These are phyloP conservation scores for Nakataea oryzae DNA, from an alignment of 2,329 filamentous ascomycete genomes.

Conservation along the genomic window DNA sequence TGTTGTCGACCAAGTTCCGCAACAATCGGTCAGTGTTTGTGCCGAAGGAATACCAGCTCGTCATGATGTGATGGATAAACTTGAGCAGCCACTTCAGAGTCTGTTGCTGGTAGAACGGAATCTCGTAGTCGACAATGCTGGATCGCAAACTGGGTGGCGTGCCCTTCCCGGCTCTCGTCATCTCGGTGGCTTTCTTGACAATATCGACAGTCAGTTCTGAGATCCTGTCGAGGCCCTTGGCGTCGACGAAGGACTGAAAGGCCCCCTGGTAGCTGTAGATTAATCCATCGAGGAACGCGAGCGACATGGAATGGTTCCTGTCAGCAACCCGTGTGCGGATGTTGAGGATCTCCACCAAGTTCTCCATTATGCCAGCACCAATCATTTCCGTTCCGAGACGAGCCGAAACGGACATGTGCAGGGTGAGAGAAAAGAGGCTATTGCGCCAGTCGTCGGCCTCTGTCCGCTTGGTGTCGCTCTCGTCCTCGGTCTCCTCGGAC, in stretches of 20 bases:
- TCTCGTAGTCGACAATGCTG: constrained; percentile 80
- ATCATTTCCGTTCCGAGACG: constrained; percentile 77
- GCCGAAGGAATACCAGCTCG: constrained; percentile 54
- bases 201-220: constrained; percentile 78
- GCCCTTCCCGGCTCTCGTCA: constrained; percentile 58
- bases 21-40: constrained; percentile 84
- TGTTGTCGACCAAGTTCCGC: constrained; percentile 89
- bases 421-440: constrained; percentile 76
- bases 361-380: constrained; percentile 77
- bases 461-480: constrained; percentile 47
- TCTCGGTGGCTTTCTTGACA: constrained; percentile 57
- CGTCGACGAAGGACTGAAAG: constrained; percentile 71
- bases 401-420: constrained; percentile 65
- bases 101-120: constrained; percentile 88
- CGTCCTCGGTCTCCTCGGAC: constrained; percentile 33
- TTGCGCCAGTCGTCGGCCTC: constrained; percentile 82
- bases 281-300: constrained; percentile 81
- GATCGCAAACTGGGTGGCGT: constrained; percentile 63
- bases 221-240: constrained; percentile 79
- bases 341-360: constrained; percentile 79
- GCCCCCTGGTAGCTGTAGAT: constrained; percentile 79
- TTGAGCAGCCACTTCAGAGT: constrained; percentile 90
- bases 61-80: constrained; percentile 94
- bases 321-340: constrained; percentile 74
- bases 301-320: constrained; percentile 70